Evolutionary conservation across 176 grass and related monocot genomes (phyloP), one percentile per base, ranked within the genome.

Genomic region (Typha latifolia): DNA sequence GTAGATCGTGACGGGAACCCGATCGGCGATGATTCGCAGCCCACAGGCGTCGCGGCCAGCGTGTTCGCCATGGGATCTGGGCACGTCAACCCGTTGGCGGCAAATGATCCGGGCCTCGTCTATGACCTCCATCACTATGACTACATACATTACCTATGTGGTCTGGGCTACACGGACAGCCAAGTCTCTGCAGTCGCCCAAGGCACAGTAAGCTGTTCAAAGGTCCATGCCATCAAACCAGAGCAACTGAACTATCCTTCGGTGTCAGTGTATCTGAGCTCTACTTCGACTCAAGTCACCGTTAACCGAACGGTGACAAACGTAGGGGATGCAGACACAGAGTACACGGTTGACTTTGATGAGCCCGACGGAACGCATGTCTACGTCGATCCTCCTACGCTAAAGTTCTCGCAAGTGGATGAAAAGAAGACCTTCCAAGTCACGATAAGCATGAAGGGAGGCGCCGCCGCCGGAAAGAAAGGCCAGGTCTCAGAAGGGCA

Each of bases 161-260:
- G 78, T 12, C 74, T 96, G 62, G 74, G 79, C 14, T 89, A 84
- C 80, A 82, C 0, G 3, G 69, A 86, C 71, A 64, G 62, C 1
- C 63, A 85, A 64, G 62, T 89, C 15, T 66, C 11, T 62, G 79
- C 77, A 0, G 74, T 91, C 62, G 67, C 85, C 78, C 85, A 85
- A n/a, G 18, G n/a, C 20, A 2, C 70, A 1, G 77, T 86, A 48
- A n/a, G 66, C 21, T 92, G 89, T 63, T 24, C 20, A 19, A 10
- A 21, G 65, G 2, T 67, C 49, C 70, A 47, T 20, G 14, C 5
- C 0, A 64, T 85, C 66, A 26, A 53, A 0, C 69, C 82, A 64
- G 83, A 82, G 61, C 78, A 96, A 49, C 83, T 96, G 62, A 96
- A 96, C 74, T 91, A 91, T 62, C 91, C 91, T 34, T 79, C 91